phyloP scores from a whole-genome alignment of 345 rosid species.

The Salix koriyanagi region DNA sequence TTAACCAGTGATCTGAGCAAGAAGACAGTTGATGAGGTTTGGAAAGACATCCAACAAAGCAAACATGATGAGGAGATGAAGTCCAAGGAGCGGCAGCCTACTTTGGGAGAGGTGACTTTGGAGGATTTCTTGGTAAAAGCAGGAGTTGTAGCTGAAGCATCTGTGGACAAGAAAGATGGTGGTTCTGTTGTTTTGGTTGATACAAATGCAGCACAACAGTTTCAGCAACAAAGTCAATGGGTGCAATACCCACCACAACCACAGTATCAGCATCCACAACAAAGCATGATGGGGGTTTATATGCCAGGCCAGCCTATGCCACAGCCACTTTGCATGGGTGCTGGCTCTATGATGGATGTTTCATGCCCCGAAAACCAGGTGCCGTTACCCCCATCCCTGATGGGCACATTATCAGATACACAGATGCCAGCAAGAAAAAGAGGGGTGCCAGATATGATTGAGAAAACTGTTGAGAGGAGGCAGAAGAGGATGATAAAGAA shows the following conservation, averaged over 20 bases:
- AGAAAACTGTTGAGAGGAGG: constrained; percentile 85
- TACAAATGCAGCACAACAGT: constrained; percentile 45
- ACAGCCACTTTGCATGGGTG: constrained; percentile 47
- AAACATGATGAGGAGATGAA: constrained; percentile 54
- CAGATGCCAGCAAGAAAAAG: constrained; percentile 83
- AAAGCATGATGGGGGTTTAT: constrained; percentile 59
- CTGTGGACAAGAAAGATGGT: constrained; percentile 34
- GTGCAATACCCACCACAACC: constrained; percentile 68
- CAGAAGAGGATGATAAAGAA: constrained; percentile 98
- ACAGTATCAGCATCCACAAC: constrained; percentile 61
- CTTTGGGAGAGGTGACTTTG: constrained; percentile 93
- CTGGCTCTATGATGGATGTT: constrained; percentile 60
- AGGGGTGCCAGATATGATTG: constrained; percentile 50
- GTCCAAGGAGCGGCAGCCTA: constrained; percentile 66
- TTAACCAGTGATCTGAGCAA: constrained; percentile 63
- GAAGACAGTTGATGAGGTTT: constrained; percentile 94
- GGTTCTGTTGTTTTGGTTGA: constrained; percentile 39
- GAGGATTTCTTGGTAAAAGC: constrained; percentile 95
- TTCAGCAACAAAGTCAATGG: constrained; percentile 73
- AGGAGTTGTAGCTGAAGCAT: constrained; percentile 72
- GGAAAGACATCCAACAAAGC: constrained; percentile 89
- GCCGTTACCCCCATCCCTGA: constrained; percentile 56
- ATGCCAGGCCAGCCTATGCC: constrained; percentile 55
- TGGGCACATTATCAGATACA: constrained; percentile 77
- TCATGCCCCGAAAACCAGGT: constrained; percentile 65